Evolutionary conservation across 345 rosid genomes (phyloP).

Genomic region (Salix brachista): DNA sequence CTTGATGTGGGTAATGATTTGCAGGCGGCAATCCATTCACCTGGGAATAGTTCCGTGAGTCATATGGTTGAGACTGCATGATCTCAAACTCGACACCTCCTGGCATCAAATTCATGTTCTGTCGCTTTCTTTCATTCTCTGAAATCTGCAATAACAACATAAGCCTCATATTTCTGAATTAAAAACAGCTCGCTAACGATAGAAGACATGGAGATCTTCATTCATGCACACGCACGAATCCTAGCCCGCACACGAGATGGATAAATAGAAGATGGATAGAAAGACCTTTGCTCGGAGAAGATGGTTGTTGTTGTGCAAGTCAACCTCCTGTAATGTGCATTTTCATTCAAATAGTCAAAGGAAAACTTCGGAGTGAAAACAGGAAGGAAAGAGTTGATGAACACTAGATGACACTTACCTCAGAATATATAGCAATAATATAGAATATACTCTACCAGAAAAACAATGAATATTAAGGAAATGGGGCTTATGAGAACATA

Average conservation of each 20-base stretch:
- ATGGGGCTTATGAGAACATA: neutral
- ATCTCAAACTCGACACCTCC: conserved; percentile 63
- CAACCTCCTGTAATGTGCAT: conserved; percentile 58
- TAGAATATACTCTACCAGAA: neutral
- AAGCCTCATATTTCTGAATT: neutral
- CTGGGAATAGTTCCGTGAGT: conserved; percentile 74
- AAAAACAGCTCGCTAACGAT: neutral
- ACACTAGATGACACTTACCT: neutral
- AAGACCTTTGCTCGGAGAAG: conserved; percentile 87
- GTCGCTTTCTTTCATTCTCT: conserved; percentile 75
- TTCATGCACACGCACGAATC: neutral
- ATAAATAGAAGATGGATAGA: neutral
- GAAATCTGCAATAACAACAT: conserved; percentile 50
- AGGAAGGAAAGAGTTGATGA: neutral
- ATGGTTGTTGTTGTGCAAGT: conserved; percentile 91
- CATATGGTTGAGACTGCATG: conserved; percentile 58
- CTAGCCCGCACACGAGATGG: neutral
- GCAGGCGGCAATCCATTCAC: conserved; percentile 73
- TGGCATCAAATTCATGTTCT: conserved; percentile 76
- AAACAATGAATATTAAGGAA: neutral
- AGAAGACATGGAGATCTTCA: neutral
- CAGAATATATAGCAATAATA: neutral
- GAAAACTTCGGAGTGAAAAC: neutral
- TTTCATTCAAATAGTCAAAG: neutral
- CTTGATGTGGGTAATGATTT: conserved; percentile 57